phyloP scores from a whole-genome alignment of 2,329 filamentous ascomycete genomes.

The Tolypocladium sp. region DNA sequence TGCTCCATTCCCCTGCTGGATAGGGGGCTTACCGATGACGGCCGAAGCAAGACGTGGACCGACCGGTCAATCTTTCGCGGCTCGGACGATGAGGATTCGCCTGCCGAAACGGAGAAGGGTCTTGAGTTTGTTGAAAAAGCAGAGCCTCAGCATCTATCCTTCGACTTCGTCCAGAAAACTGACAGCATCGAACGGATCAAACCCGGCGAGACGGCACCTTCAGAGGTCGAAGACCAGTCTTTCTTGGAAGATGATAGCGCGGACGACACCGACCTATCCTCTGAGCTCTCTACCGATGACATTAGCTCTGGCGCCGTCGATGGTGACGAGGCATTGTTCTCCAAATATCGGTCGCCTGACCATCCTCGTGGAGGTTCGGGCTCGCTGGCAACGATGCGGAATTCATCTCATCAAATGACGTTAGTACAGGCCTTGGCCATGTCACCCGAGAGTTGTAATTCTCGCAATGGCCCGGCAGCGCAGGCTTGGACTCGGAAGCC shows the following conservation, averaged over 20 bases:
- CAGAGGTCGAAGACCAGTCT: slow-evolving; percentile 25
- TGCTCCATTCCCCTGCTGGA: slow-evolving; percentile 70
- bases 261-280: slow-evolving; percentile 50
- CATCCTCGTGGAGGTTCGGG: slow-evolving; percentile 19
- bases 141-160: slow-evolving; percentile 33
- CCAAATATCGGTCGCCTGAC: slow-evolving; percentile 16
- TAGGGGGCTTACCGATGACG: slow-evolving; percentile 49
- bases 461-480: not conserved
- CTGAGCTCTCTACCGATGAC: slow-evolving; percentile 49
- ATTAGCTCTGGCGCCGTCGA: slow-evolving; percentile 33
- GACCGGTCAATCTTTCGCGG: slow-evolving; percentile 44
- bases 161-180: slow-evolving; percentile 45
- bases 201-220: slow-evolving; percentile 22
- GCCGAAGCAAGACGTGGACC: slow-evolving; percentile 39
- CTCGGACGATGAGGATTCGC: slow-evolving; percentile 28
- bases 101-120: slow-evolving; percentile 11
- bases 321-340: slow-evolving; percentile 16
- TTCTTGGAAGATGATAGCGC: slow-evolving; percentile 44
- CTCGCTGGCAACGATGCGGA: slow-evolving; percentile 8
- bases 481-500: slow-evolving; percentile 9
- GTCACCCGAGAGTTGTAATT: slow-evolving; percentile 2
- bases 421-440: slow-evolving; percentile 33
- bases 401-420: slow-evolving; percentile 38
- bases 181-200: slow-evolving; percentile 38
- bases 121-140: slow-evolving; percentile 5